A percentile compares a stretch with the other conserved stretches of the same genome.
These are phyloP conservation scores for Citrus trifoliata DNA, from an alignment of 345 rosid species.

Conservation along the genomic window DNA sequence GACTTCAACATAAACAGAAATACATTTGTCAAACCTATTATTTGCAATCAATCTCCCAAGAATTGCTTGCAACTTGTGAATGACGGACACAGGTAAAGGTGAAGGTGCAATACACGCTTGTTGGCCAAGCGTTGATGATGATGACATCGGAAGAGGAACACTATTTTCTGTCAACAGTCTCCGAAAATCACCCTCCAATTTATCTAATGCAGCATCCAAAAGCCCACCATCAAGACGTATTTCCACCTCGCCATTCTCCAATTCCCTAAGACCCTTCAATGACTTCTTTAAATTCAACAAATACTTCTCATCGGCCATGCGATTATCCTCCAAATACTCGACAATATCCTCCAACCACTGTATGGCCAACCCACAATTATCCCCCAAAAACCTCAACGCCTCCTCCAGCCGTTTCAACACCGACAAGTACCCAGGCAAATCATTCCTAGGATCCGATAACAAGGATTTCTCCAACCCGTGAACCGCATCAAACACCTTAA, in stretches of 20 bases:
- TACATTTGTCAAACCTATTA: slow-evolving; percentile 75
- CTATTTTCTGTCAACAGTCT: slow-evolving; percentile 80
- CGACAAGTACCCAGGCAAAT: slow-evolving; percentile 76
- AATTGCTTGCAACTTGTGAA: slow-evolving; percentile 90
- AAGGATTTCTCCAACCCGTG: slow-evolving; percentile 92
- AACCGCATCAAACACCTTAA: slow-evolving; percentile 96
- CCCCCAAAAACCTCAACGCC: slow-evolving; percentile 86
- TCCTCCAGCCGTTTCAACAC: slow-evolving; percentile 91
- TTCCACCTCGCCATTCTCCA: slow-evolving; percentile 40
- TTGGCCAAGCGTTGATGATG: slow-evolving; percentile 51
- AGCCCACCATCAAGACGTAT: slow-evolving; percentile 81
- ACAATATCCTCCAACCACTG: slow-evolving; percentile 99
- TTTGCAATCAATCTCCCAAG: slow-evolving; percentile 84
- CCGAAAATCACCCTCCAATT: slow-evolving; percentile 70
- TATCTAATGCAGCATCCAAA: slow-evolving; percentile 75
- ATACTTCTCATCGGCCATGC: slow-evolving; percentile 71
- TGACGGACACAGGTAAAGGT: slow-evolving; percentile 76
- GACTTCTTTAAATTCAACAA: slow-evolving; percentile 67
- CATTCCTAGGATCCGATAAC: slow-evolving; percentile 76
- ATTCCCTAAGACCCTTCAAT: slow-evolving; percentile 58
- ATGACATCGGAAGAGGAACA: slow-evolving; percentile 87
- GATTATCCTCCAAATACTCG: slow-evolving; percentile 88
- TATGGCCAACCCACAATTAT: slow-evolving; percentile 90
- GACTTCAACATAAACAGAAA: slow-evolving; percentile 81
- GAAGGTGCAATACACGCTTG: slow-evolving; percentile 87